phyloP scores from a whole-genome alignment of 768 basidiomycete genomes.

The Tylopilus cervinicoccineus region DNA sequence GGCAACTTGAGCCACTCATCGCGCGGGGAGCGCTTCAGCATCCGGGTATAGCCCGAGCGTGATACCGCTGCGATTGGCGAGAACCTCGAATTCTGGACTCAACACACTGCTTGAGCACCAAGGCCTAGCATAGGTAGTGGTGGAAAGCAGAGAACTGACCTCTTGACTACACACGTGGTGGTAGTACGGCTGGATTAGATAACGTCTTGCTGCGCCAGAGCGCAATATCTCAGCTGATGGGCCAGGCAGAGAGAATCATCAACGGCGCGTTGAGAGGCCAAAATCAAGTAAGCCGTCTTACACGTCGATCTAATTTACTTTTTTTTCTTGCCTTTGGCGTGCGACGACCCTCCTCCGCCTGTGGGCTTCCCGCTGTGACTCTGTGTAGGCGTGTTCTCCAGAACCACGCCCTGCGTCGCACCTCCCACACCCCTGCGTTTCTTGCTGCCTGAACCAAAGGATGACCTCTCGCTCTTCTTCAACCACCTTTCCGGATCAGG shows the following conservation, averaged over 20 bases:
- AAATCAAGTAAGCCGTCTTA: conserved; percentile 17
- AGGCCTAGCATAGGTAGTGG: background rate
- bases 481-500: conserved; percentile 88
- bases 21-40: conserved; percentile 1
- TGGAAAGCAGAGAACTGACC: background rate
- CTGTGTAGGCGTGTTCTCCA: conserved; percentile 21
- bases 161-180: conserved; percentile 15
- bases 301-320: conserved; percentile 42
- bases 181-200: conserved; percentile 26
- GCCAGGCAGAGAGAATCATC: conserved; percentile 19
- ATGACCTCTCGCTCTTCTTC: conserved; percentile 78
- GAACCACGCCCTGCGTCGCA: conserved; percentile 63
- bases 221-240: conserved; percentile 19
- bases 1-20: conserved; percentile 16
- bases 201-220: conserved; percentile 19
- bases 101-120: conserved; percentile 3
- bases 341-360: conserved; percentile 35
- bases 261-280: conserved; percentile 17
- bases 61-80: conserved; percentile 1
- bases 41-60: background rate
- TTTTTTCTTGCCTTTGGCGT: conserved; percentile 63
- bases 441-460: conserved; percentile 45
- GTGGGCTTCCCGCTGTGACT: conserved; percentile 32
- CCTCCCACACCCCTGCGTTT: conserved; percentile 54
- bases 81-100: background rate